These are phyloP conservation scores for Podochytrium sp. DNA, from an alignment of 192 early-diverging fungal species.

Conservation along the genomic window DNA sequence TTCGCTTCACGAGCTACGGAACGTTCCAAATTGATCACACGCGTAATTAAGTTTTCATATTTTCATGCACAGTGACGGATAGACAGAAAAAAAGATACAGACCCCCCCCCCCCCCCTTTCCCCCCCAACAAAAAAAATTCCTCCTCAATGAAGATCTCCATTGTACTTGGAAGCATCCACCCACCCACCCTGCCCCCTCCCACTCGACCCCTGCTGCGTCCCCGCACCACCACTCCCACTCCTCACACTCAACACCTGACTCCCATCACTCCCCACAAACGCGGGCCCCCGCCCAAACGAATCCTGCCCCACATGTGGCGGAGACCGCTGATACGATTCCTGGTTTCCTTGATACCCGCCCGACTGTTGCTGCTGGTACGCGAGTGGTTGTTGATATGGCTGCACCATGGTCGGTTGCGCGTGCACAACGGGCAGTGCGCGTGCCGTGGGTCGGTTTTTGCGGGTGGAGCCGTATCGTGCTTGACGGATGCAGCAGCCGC, in stretches of 20 bases:
- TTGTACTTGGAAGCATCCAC: constrained; percentile 32
- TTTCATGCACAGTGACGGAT: too few relatives aligned
- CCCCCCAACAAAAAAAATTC: not conserved
- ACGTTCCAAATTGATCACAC: too few relatives aligned
- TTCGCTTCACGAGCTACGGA: too few relatives aligned
- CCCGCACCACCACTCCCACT: not conserved
- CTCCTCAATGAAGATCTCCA: not conserved
- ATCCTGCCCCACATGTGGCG: too few relatives aligned
- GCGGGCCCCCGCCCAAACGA: too few relatives aligned
- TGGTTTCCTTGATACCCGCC: not conserved
- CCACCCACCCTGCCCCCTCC: not conserved
- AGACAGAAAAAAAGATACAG: too few relatives aligned
- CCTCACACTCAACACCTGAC: too few relatives aligned
- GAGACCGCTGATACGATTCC: not conserved
- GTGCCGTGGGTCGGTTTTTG: not conserved
- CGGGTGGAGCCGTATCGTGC: not conserved
- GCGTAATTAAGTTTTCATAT: too few relatives aligned
- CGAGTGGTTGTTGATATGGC: not conserved
- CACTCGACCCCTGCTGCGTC: not conserved
- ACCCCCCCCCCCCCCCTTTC: not conserved
- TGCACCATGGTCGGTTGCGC: not conserved
- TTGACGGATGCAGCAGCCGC: constrained; percentile 22
- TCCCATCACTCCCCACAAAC: too few relatives aligned
- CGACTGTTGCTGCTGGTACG: constrained; percentile 3
- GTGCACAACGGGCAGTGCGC: constrained; percentile 21